Conservation (phyloP, 495 filamentous ascomycete genomes). For the Hapsidospora chrysogenum region DNA sequence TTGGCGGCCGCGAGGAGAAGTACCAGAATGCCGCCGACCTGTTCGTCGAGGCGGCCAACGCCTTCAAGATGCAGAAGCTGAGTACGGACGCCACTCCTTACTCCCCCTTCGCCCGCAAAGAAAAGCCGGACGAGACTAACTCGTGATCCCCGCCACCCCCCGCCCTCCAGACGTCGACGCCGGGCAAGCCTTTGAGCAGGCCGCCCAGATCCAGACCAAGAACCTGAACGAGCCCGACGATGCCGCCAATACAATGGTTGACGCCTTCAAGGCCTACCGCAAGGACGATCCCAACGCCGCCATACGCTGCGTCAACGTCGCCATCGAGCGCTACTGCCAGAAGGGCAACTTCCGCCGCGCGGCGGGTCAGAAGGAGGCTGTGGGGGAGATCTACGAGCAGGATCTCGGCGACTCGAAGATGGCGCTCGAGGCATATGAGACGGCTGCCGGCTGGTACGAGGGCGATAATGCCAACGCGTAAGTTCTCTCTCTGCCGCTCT, state of each 20-base stretch:
- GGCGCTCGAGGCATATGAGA: slow-evolving; percentile 63
- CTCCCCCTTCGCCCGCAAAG: not conserved
- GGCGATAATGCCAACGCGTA: slow-evolving; percentile 74
- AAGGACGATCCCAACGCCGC: slow-evolving; percentile 67
- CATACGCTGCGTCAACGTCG: slow-evolving; percentile 51
- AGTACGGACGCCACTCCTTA: slow-evolving; percentile 22
- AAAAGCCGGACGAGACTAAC: not conserved
- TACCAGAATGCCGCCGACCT: slow-evolving; percentile 69
- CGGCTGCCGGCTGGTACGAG: slow-evolving; percentile 76
- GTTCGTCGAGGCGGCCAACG: slow-evolving; percentile 68
- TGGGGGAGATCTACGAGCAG: slow-evolving; percentile 67
- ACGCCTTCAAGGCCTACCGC: slow-evolving; percentile 73
- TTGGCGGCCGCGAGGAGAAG: slow-evolving; percentile 67
- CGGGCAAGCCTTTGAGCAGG: slow-evolving; percentile 62
- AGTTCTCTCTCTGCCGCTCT: slow-evolving; percentile 10
- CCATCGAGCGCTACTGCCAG: slow-evolving; percentile 62
- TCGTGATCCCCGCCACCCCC: not conserved
- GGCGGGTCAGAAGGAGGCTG: slow-evolving; percentile 70
- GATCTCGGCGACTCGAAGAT: slow-evolving; percentile 61
- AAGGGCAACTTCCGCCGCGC: slow-evolving; percentile 81
- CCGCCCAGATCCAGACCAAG: slow-evolving; percentile 54
- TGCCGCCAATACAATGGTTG: slow-evolving; percentile 55
- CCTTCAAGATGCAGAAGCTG: slow-evolving; percentile 56
- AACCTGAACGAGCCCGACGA: slow-evolving; percentile 80
- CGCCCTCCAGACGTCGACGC: slow-evolving; percentile 51